Evolutionary conservation across 257 asterid species (phyloP).

Genomic region (Solanum virginianum): DNA sequence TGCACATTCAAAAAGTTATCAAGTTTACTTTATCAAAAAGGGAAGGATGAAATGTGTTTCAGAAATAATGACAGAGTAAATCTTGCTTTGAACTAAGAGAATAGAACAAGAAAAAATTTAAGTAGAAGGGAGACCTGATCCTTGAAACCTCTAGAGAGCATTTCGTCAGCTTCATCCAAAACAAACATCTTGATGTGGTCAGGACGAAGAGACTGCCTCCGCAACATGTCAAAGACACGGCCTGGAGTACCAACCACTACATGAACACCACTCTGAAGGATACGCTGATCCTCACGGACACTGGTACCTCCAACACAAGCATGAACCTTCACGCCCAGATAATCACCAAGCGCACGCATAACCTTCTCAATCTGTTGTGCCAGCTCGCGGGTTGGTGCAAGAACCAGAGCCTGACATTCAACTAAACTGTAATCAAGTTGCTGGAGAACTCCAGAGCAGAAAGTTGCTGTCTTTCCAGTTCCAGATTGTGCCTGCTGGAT

Average conservation of each 20-base stretch:
- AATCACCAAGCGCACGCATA: slow-evolving; percentile 55
- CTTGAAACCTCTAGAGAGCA: slow-evolving; percentile 60
- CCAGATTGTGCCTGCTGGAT: slow-evolving; percentile 58
- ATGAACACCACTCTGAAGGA: slow-evolving; percentile 53
- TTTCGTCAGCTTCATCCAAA: slow-evolving; percentile 54
- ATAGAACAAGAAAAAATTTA: not conserved
- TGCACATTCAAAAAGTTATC: not conserved
- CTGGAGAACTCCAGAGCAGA: slow-evolving; percentile 61
- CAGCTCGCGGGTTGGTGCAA: slow-evolving; percentile 59
- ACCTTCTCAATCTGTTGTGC: slow-evolving; percentile 65
- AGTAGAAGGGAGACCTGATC: slow-evolving; percentile 32
- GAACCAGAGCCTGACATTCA: slow-evolving; percentile 60
- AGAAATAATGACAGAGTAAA: not conserved
- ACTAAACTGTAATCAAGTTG: slow-evolving; percentile 45
- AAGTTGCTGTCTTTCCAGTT: slow-evolving; percentile 57
- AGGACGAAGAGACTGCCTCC: slow-evolving; percentile 17
- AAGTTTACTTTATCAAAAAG: not conserved
- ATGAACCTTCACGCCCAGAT: slow-evolving; percentile 56
- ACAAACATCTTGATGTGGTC: slow-evolving; percentile 57
- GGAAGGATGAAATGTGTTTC: not conserved
- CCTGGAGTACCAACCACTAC: slow-evolving; percentile 70
- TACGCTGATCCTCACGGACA: slow-evolving; percentile 22
- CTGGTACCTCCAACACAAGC: slow-evolving; percentile 58
- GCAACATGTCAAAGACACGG: not conserved
- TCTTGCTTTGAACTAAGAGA: not conserved